Evolutionary conservation across 2,329 filamentous ascomycete species (phyloP).

Genomic region (Chaetothyriales sp.): DNA sequence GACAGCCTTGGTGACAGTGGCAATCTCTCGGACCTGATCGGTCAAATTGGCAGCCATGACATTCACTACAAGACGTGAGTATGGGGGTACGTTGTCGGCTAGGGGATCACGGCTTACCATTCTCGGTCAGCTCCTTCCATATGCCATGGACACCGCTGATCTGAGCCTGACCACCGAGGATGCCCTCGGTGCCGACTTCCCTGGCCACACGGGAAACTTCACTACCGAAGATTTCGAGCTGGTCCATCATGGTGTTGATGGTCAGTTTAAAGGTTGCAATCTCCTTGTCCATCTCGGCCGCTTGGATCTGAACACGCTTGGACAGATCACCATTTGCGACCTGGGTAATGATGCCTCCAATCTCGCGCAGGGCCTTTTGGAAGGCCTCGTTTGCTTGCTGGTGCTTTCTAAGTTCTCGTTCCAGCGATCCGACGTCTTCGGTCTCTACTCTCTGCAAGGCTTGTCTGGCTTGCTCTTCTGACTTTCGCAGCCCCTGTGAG

Average conservation of each 20-base stretch:
- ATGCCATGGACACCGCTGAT: constrained; percentile 91
- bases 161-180: constrained; percentile 82
- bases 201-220: constrained; percentile 89
- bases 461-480: constrained; percentile 70
- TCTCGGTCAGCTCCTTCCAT: constrained; percentile 92
- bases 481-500: constrained; percentile 69
- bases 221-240: constrained; percentile 88
- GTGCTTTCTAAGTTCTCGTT: constrained; percentile 89
- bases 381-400: constrained; percentile 97
- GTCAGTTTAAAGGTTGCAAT: constrained; percentile 96
- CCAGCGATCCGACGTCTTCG: constrained; percentile 73
- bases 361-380: constrained; percentile 90
- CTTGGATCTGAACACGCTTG: constrained; percentile 92
- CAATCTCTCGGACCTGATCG: constrained; percentile 73
- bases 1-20: constrained; percentile 68
- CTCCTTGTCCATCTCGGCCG: constrained; percentile 93
- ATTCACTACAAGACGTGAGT: constrained; percentile 41
- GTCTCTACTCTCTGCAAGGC: constrained; percentile 71
- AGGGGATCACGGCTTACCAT: constrained; percentile 36
- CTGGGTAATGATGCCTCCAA: constrained; percentile 91
- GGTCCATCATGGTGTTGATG: constrained; percentile 99
- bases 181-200: constrained; percentile 90
- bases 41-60: constrained; percentile 73
- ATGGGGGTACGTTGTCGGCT: background rate
- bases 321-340: constrained; percentile 90